These are phyloP conservation scores for Hyphodiscus sp. DNA, from an alignment of 2,329 filamentous ascomycete species.

Conservation along the genomic window DNA sequence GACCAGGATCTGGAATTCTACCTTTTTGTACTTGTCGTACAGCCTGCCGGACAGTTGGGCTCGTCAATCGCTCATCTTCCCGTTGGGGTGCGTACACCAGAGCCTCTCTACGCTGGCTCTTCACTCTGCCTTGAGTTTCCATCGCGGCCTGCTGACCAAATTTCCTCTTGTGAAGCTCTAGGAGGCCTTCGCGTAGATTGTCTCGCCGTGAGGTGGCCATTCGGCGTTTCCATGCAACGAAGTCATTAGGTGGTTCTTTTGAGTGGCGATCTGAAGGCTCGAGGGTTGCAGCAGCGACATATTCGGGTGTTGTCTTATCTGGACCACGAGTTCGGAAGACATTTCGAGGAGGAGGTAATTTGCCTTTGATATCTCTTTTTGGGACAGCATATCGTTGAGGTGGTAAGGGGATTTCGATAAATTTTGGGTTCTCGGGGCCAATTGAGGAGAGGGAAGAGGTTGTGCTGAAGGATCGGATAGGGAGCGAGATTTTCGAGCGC, in stretches of 20 bases:
- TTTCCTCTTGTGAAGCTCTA: constrained; percentile 63
- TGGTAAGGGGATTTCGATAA: constrained; percentile 73
- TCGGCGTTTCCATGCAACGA: constrained; percentile 56
- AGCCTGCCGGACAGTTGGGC: constrained; percentile 53
- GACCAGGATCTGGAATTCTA: constrained; percentile 54
- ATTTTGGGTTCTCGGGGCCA: constrained; percentile 81
- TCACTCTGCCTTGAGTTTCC: constrained; percentile 37
- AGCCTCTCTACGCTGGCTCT: constrained; percentile 40
- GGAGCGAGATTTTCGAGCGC: constrained; percentile 24
- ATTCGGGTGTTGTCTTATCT: constrained; percentile 54
- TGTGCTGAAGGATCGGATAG: constrained; percentile 39
- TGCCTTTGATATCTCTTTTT: constrained; percentile 56
- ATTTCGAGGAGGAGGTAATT: constrained; percentile 74
- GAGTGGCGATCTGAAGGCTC: constrained; percentile 33
- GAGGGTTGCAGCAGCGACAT: constrained; percentile 54
- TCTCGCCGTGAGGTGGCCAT: constrained; percentile 67
- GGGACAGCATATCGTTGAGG: constrained; percentile 50
- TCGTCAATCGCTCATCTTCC: constrained; percentile 71
- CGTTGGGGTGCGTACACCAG: constrained; percentile 59
- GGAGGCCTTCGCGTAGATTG: constrained; percentile 66
- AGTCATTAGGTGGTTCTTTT: constrained; percentile 22
- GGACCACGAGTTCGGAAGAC: constrained; percentile 59
- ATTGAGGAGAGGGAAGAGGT: constrained; percentile 41
- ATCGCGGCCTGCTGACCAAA: constrained; percentile 33
- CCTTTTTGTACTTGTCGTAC: constrained; percentile 42